These are phyloP conservation scores for Climacium dendroides DNA, from an alignment of 225 moss, liverwort and hornwort genomes.

Conservation along the genomic window DNA sequence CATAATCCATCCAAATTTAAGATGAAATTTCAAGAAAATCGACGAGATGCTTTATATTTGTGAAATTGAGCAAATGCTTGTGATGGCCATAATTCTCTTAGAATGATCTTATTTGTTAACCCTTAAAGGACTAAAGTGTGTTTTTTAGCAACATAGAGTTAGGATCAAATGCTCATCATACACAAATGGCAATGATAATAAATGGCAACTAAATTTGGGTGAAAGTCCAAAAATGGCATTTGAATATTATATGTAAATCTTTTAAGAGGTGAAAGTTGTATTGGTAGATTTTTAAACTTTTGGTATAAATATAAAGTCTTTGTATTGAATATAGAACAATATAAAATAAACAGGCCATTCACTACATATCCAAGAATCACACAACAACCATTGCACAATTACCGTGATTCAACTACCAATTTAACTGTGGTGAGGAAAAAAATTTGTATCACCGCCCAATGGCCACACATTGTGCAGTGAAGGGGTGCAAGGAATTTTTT, in stretches of 20 bases:
- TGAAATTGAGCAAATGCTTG: not conserved
- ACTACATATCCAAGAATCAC: no score
- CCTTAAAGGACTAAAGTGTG: no score
- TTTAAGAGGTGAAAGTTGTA: not conserved
- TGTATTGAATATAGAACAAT: not conserved
- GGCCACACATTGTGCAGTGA: no score
- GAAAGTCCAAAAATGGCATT: not conserved
- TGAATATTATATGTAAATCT: not conserved
- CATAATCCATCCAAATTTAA: not conserved
- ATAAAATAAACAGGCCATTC: no score
- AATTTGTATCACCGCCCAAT: no score
- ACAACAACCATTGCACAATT: no score
- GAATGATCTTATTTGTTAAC: not conserved
- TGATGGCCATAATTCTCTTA: not conserved
- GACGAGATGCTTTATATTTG: rapidly evolving
- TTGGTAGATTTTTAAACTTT: not conserved
- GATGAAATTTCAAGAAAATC: not conserved
- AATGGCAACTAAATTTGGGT: not conserved
- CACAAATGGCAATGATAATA: not conserved
- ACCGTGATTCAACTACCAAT: no score
- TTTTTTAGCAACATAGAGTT: no score
- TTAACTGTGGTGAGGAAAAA: no score
- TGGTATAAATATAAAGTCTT: not conserved
- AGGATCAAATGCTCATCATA: no score
- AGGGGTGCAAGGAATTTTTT: no score